Conservation (phyloP, 345 rosid species). For the Turnera subulata region DNA sequence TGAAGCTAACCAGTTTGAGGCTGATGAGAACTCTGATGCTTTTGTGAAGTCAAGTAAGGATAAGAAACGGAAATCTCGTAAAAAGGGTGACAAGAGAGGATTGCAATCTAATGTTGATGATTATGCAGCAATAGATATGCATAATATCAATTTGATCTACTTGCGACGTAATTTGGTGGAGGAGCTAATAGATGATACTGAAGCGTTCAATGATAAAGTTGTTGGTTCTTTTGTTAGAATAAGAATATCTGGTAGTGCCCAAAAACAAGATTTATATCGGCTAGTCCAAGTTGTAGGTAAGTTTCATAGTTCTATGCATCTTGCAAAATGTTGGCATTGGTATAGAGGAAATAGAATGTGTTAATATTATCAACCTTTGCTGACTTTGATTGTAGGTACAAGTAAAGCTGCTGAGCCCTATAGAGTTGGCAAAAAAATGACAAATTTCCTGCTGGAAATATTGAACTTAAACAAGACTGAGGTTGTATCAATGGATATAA, state of each 20-base stretch:
- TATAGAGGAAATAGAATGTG: background rate
- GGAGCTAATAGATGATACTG: conserved; percentile 71
- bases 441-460: conserved; percentile 72
- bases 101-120: conserved; percentile 83
- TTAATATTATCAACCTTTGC: conserved; percentile 10
- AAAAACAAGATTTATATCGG: conserved; percentile 97
- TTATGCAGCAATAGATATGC: conserved; percentile 88
- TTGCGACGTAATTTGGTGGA: conserved; percentile 86
- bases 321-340: conserved; percentile 6
- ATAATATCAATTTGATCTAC: conserved; percentile 82
- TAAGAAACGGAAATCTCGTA: conserved; percentile 70
- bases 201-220: conserved; percentile 76
- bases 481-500: conserved; percentile 74
- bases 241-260: conserved; percentile 83
- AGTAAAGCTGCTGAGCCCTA: conserved; percentile 76
- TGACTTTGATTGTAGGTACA: conserved; percentile 54
- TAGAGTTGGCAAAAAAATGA: conserved; percentile 82
- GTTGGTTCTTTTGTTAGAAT: conserved; percentile 87
- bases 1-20: conserved; percentile 62
- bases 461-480: conserved; percentile 91
- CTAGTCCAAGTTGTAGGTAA: conserved; percentile 94
- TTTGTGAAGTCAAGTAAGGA: conserved; percentile 55
- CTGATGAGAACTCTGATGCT: conserved; percentile 64
- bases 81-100: conserved; percentile 68
- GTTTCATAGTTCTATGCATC: conserved; percentile 12